Evolutionary conservation across 2,329 filamentous ascomycete genomes (phyloP).

Genomic region (Shiraia sp.): DNA sequence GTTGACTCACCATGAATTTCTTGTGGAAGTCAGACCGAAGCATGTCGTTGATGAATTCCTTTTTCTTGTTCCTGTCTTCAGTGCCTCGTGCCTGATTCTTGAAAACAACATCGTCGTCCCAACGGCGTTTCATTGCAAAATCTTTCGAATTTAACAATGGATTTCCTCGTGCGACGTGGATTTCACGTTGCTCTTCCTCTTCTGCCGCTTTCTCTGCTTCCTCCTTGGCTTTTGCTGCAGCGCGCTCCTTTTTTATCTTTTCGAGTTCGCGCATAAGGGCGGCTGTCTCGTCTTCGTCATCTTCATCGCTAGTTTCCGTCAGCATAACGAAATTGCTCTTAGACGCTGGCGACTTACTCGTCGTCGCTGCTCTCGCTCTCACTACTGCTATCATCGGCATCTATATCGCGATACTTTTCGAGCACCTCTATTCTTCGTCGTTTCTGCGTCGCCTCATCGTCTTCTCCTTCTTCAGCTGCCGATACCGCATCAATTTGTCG

Average conservation of each 20-base stretch:
- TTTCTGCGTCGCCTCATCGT: conserved; percentile 76
- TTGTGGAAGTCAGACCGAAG: conserved; percentile 96
- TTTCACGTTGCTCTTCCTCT: conserved; percentile 82
- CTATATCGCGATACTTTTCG: conserved; percentile 84
- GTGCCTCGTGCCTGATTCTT: conserved; percentile 97
- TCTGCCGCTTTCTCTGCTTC: conserved; percentile 79
- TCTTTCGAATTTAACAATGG: conserved; percentile 86
- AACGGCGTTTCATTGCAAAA: conserved; percentile 87
- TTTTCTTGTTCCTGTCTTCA: conserved; percentile 87
- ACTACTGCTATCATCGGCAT: conserved; percentile 70
- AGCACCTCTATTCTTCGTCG: conserved; percentile 73
- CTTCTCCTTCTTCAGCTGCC: conserved; percentile 53
- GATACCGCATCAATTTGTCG: conserved; percentile 63
- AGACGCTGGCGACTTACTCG: conserved; percentile 49
- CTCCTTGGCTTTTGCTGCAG: conserved; percentile 78
- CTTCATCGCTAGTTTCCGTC: conserved; percentile 40
- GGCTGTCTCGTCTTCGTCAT: conserved; percentile 79
- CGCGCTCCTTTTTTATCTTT: conserved; percentile 86
- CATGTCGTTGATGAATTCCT: conserved; percentile 97
- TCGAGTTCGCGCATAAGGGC: conserved; percentile 91
- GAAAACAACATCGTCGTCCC: conserved; percentile 99
- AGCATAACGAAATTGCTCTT: not conserved
- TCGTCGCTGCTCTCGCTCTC: conserved; percentile 60
- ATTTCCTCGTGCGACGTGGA: conserved; percentile 89
- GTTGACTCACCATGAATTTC: conserved; percentile 80